Evolutionary conservation across 768 basidiomycete species (phyloP), one percentile per base, ranked within the genome.

Genomic region (Serendipita sp.): DNA sequence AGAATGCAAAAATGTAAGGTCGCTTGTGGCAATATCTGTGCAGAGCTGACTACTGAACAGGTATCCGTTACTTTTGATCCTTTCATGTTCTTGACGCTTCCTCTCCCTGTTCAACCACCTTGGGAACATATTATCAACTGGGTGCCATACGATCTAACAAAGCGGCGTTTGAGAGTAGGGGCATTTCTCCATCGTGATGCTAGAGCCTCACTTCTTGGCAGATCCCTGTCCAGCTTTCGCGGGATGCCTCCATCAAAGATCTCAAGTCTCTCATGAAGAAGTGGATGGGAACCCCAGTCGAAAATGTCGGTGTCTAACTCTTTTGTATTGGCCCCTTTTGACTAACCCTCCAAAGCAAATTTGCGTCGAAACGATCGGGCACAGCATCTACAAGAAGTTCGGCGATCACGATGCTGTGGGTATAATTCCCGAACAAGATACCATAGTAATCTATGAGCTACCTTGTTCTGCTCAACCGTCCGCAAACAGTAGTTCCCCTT

Each of bases 41-140:
- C 44, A 11, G 11, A 11, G n/a, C 35, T 64, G 45, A 46, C 66
- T 32, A 23, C 23, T 23, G 23, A 23, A 45, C 69, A 97, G 94
- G 87, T 98, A 68, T 97, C 96, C 0, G 96, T 98, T 74, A 98
- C 94, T 0, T 96, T 99, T 70, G 96, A 99, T 71, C 95, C 95
- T 1, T 97, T 95, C 80, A 94, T 95, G 91, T 96, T 97, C 76
- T 84, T 99, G 70, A 97, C 95, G 1, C 78, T 96, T n/a, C 95
- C 94, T 3, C 77, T 98, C 8, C 96, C 96, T 0, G 79, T 98
- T 41, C 82, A 86, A 67, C 92, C 88, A 76, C 90, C 87, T 72
- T 93, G 90, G 89, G 78, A 75, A 48, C 87, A 91, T 69, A 75
- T 74, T 5, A 76, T 96, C 36, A 83, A 76, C 66, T 93, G 88